phyloP scores from a whole-genome alignment of 208 protist species.

The Herpetomonas muscarum region DNA sequence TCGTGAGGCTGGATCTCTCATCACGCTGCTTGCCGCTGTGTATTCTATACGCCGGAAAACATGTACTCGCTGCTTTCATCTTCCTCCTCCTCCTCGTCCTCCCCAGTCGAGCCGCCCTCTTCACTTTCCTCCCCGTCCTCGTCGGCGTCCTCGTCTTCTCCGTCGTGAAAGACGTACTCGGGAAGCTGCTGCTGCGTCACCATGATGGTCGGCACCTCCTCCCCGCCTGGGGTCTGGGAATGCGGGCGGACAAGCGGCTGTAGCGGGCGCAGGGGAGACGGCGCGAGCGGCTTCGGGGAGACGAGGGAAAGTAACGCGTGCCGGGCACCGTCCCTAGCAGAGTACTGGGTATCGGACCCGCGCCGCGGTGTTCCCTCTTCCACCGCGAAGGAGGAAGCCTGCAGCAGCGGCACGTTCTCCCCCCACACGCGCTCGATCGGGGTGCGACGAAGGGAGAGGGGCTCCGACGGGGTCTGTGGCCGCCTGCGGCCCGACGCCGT shows the following conservation, averaged over 20 bases:
- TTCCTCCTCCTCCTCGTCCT: slow-evolving; percentile 18
- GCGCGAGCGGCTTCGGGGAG: slow-evolving; percentile 10
- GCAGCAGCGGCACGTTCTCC: too few species aligned
- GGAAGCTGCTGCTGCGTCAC: slow-evolving; percentile 53
- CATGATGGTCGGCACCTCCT: slow-evolving; percentile 30
- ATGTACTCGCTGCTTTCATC: slow-evolving; percentile 1
- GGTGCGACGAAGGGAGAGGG: too few species aligned
- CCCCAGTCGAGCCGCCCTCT: slow-evolving; percentile 7
- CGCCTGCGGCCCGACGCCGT: too few species aligned
- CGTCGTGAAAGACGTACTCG: slow-evolving; percentile 7
- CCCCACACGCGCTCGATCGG: too few species aligned
- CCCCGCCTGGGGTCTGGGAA: background rate
- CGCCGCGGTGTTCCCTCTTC: too few species aligned
- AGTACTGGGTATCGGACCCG: too few species aligned
- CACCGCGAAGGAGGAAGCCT: too few species aligned
- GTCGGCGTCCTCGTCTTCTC: slow-evolving; percentile 5
- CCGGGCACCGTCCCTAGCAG: too few species aligned
- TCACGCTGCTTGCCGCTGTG: too few species aligned
- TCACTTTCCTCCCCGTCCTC: background rate
- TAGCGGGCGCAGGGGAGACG: background rate
- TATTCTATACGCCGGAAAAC: background rate
- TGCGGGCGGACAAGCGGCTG: slow-evolving; percentile 9
- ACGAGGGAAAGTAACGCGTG: background rate
- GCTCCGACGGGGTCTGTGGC: too few species aligned
- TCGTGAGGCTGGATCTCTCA: too few species aligned